These are phyloP conservation scores for Quercus alba DNA, from an alignment of 306 rosid genomes.

Conservation along the genomic window DNA sequence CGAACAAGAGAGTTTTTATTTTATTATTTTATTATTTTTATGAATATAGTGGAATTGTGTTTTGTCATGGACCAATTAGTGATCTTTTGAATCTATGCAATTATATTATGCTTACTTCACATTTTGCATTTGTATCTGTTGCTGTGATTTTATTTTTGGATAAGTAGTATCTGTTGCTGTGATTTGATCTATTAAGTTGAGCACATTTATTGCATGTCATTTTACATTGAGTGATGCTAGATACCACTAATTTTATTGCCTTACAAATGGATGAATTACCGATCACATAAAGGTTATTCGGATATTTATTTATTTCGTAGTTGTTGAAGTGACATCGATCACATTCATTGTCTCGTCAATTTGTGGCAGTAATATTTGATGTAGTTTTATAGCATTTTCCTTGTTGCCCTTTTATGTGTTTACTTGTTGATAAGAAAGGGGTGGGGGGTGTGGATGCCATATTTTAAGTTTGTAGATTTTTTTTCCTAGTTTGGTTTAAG, in stretches of 20 bases:
- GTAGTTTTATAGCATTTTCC: too few species aligned
- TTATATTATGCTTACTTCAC: neutral
- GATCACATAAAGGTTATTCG: too few species aligned
- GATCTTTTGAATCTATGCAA: neutral
- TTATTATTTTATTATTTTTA: neutral
- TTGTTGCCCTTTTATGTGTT: neutral
- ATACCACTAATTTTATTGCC: too few species aligned
- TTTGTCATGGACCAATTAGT: neutral
- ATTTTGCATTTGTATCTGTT: neutral
- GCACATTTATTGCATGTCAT: neutral
- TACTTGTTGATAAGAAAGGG: neutral
- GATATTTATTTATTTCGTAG: too few species aligned
- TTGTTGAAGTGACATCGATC: too few species aligned
- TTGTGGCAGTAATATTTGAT: too few species aligned
- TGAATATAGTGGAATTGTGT: neutral
- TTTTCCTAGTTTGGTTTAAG: neutral
- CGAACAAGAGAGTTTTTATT: neutral
- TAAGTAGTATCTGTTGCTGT: neutral
- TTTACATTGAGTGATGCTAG: too few species aligned
- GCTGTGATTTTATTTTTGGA: neutral
- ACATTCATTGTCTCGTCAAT: too few species aligned
- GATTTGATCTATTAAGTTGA: neutral
- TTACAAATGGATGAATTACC: too few species aligned
- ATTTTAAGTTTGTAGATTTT: neutral
- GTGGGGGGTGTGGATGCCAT: too few species aligned